phyloP scores from a whole-genome alignment of 2,329 filamentous ascomycete species.

The Metarhizium album region DNA sequence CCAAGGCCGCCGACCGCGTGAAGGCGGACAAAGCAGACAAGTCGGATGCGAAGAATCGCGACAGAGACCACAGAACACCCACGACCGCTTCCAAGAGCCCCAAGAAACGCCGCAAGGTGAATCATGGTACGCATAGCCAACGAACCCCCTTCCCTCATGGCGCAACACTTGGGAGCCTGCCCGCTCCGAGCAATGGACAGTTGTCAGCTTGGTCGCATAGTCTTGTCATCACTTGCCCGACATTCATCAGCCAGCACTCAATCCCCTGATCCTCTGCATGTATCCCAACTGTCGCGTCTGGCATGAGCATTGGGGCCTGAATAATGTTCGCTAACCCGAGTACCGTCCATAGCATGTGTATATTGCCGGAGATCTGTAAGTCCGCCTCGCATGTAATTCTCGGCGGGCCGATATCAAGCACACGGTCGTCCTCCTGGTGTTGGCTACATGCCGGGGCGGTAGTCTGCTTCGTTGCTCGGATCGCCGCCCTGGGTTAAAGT shows the following conservation, averaged over 20 bases:
- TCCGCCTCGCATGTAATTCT: slow-evolving; percentile 21
- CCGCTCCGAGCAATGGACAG: neutral
- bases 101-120: slow-evolving; percentile 81
- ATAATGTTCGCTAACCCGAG: neutral
- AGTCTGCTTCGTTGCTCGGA: neutral
- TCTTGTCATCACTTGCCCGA: neutral
- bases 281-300: neutral
- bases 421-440: neutral
- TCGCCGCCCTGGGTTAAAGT: neutral
- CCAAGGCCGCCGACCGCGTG: slow-evolving; percentile 18
- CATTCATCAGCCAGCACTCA: neutral
- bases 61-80: neutral
- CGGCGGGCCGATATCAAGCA: neutral
- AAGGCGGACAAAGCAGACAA: slow-evolving; percentile 16
- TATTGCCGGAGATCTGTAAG: slow-evolving; percentile 87
- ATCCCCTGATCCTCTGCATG: neutral
- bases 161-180: neutral
- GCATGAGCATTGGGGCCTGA: neutral
- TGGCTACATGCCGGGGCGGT: neutral
- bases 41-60: slow-evolving; percentile 5
- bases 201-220: neutral
- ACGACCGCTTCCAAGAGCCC: slow-evolving; percentile 40
- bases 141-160: slow-evolving; percentile 9
- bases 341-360: slow-evolving; percentile 54
- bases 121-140: slow-evolving; percentile 57